Base-by-base conservation (phyloP, 805 yeast species). In the Saturnispora mendoncae region DNA sequence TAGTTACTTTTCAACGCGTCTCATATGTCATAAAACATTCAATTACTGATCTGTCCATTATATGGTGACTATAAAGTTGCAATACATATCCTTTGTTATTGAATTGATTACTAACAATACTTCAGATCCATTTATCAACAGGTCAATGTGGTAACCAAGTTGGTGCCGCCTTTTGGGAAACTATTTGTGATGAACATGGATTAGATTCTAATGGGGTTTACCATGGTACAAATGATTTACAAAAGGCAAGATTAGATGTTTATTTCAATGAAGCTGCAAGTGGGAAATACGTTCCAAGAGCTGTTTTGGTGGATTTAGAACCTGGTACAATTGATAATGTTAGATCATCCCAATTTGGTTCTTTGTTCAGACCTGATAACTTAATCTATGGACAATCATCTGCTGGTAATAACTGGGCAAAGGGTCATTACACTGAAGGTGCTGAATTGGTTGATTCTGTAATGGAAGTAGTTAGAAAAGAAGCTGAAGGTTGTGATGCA, bases 61-160 rank as follows among this genome's bases (percentile, higher is more conserved):
- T 23, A 6, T 9, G 9, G 25, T 9, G 9, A 6, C 9, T 23
- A 6, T 23, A 9, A 23, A 9, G 10, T 7, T 23, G 26, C 26
- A 23, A 23, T 23, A 23, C 26, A 6, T 7, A 23, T 23, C 26
- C 10, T 23, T 10, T n/a, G n/a, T n/a, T 6, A 23, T 7, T 6
- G 26, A 23, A 23, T n/a, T 28, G 7, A 7, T 15, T 31, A 39
- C 42, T 39, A 39, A 39, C 42, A 39, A 15, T 6, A 10, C 13
- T 18, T n/a, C 64, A 80, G 92, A 85, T 88, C 65, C 97, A 88
- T 67, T 76, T 88, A 65, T 88, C 97, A 45, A 82, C 95, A 44
- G 97, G 97, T 66, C 97, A 88, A 72, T 87, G 97, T 78, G 96
- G 97, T 78, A 88, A 88, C 76, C 97, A 88, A 70, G 86, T 88